Evolutionary conservation across 169 alveolate genomes (phyloP).

Genomic region (Toxoplasma gondii): DNA sequence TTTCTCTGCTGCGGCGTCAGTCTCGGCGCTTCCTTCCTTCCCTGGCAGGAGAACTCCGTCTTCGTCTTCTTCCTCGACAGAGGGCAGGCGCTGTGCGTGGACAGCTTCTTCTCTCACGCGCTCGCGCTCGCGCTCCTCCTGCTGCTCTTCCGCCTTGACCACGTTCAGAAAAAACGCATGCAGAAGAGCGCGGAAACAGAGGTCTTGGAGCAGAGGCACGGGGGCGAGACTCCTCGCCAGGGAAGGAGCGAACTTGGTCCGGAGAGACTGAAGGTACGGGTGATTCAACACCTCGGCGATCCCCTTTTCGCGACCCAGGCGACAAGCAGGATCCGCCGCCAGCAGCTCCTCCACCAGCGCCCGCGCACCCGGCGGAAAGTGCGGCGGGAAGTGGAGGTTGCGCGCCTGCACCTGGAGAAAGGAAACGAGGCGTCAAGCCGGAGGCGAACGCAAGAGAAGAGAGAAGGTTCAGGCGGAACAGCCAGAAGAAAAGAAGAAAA

Average conservation of each 20-base stretch:
- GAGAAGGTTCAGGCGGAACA: neutral
- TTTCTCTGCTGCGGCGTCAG: neutral
- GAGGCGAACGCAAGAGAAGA: neutral
- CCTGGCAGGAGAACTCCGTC: neutral
- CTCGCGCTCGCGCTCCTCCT: neutral
- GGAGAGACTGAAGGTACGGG: neutral
- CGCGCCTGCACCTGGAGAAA: conserved; percentile 15
- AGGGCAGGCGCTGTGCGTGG: neutral
- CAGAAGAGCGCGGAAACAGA: neutral
- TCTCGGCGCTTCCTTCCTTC: conserved; percentile 10
- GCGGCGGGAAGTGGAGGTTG: conserved; percentile 18
- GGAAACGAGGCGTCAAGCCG: neutral
- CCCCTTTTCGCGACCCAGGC: neutral
- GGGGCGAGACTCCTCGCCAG: neutral
- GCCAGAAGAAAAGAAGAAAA: neutral
- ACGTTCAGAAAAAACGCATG: neutral
- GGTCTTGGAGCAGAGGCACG: conserved; percentile 5
- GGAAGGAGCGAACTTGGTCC: neutral
- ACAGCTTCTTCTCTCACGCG: neutral
- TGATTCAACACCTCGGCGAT: neutral
- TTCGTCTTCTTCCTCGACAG: neutral
- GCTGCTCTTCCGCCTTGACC: neutral
- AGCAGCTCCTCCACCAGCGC: conserved; percentile 19
- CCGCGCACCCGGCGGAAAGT: conserved; percentile 15
- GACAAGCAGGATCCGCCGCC: neutral